Base-by-base conservation (phyloP, 2,329 filamentous ascomycete genomes). In the Trichoderma gracile region DNA sequence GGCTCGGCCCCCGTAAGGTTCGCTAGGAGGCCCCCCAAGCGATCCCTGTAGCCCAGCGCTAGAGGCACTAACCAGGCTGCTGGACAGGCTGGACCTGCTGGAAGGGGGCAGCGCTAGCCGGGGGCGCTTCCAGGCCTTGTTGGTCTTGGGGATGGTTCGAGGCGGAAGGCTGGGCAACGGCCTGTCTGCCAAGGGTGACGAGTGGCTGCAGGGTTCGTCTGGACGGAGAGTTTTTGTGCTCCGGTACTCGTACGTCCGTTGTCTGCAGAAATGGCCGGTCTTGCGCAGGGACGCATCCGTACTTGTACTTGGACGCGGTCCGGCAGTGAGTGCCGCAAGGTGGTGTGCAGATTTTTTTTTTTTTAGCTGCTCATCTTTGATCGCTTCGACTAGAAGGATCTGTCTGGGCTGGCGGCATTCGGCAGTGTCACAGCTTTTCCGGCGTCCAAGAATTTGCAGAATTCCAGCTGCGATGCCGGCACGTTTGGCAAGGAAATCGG, bases 1-100 rank as follows among this genome's bases (percentile, higher is more conserved):
- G 60, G 60, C 60, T 63, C 60, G 60, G 60, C 62, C 62, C 62
- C 62, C 62, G 54, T 59, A 59, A 60, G 54, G 46, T 62, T 62
- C 59, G 59, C 59, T 54, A 62, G 15, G 19, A 54, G 49, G 38
- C 58, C 49, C 49, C 27, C n/a, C 25, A 52, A 30, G 49, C 10
- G 8, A 38, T 14, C 33, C 54, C 27, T 54, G 50, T 40, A 19
- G 50, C 50, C 42, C 59, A 45, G 59, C 33, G 59, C 49, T 54
- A 52, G 42, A 47, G 19, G 27, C 40, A 46, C 25, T 59, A 50
- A 33, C 19, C 27, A 33, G 46, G 56, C 42, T 58, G 55, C 46
- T 50, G 43, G 57, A 30, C 58, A 38, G 17, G 25, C 50, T 40
- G 30, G 56, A 33, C 58, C 47, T 61, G 59, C 59, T 54, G 58